Conservation (phyloP, 352 stramenopile genomes). For the Phytophthora vignae region DNA sequence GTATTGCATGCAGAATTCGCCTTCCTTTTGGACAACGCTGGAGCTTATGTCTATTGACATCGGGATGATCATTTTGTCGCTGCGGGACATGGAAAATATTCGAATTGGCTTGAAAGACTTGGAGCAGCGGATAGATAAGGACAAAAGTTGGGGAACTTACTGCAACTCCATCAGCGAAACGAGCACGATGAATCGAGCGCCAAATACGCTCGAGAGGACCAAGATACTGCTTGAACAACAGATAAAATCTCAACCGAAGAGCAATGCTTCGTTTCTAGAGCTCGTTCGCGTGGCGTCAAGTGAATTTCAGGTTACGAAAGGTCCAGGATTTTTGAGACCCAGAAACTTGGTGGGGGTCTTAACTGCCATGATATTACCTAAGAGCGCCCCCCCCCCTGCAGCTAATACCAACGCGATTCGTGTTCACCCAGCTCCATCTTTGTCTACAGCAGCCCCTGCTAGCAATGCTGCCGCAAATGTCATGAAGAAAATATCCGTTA, state of each 20-base stretch:
- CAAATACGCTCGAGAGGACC: background rate
- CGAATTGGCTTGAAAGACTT: background rate
- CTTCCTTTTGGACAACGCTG: slow-evolving; percentile 8
- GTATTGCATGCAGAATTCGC: slow-evolving; percentile 22
- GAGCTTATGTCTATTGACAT: slow-evolving; percentile 15
- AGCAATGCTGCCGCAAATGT: background rate
- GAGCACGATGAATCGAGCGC: background rate
- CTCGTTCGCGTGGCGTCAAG: background rate
- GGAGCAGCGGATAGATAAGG: slow-evolving; percentile 3
- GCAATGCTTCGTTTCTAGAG: background rate
- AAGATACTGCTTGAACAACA: background rate
- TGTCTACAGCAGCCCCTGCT: background rate
- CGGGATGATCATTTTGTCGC: background rate
- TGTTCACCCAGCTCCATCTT: background rate
- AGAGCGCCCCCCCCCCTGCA: background rate
- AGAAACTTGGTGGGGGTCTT: background rate
- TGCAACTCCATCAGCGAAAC: background rate
- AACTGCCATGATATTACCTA: background rate
- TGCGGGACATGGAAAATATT: slow-evolving; percentile 1
- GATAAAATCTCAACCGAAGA: background rate
- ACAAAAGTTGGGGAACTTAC: background rate
- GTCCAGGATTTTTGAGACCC: background rate
- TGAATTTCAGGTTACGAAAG: background rate
- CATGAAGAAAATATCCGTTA: background rate
- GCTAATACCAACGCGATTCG: background rate